A percentile compares a stretch with the other conserved stretches of the same genome.
These are phyloP conservation scores for Psilocybe cyanescens DNA, from an alignment of 768 basidiomycete genomes.

Conservation along the genomic window DNA sequence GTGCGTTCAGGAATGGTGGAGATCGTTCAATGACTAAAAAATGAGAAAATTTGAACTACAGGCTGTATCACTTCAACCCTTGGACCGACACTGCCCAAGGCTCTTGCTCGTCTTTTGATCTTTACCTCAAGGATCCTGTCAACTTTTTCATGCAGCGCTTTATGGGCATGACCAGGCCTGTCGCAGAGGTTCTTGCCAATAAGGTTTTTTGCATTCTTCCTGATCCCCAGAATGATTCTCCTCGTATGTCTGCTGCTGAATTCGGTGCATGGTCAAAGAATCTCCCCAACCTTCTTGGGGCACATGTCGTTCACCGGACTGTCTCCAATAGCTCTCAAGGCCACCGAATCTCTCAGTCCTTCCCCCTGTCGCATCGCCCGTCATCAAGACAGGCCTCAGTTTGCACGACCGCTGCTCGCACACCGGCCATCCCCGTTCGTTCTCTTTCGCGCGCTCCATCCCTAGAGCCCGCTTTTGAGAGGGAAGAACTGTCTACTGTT, in stretches of 20 bases:
- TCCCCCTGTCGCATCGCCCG: slow-evolving; percentile 73
- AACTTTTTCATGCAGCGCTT: slow-evolving; percentile 91
- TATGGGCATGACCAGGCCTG: slow-evolving; percentile 83
- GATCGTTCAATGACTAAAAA: neutral
- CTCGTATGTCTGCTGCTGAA: slow-evolving; percentile 76
- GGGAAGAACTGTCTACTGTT: slow-evolving; percentile 54
- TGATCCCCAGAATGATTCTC: slow-evolving; percentile 63
- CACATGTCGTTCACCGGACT: slow-evolving; percentile 59
- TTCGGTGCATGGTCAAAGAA: slow-evolving; percentile 88
- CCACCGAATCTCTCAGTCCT: slow-evolving; percentile 62
- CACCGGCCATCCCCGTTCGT: slow-evolving; percentile 56
- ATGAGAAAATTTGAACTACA: slow-evolving; percentile 28
- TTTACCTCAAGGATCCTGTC: slow-evolving; percentile 78
- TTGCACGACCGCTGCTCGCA: slow-evolving; percentile 47
- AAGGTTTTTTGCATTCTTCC: slow-evolving; percentile 84
- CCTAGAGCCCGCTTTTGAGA: slow-evolving; percentile 53
- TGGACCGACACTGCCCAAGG: slow-evolving; percentile 94
- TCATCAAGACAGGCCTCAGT: slow-evolving; percentile 65
- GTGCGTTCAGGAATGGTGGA: slow-evolving; percentile 43
- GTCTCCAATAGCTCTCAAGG: slow-evolving; percentile 66
- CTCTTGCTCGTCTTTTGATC: slow-evolving; percentile 79
- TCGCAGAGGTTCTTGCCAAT: slow-evolving; percentile 86
- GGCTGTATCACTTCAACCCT: slow-evolving; percentile 97
- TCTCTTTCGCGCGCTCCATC: slow-evolving; percentile 69
- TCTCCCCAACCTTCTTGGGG: slow-evolving; percentile 73